phyloP scores from a whole-genome alignment of 2,329 filamentous ascomycete genomes.

The Fusarium odoratissimum region DNA sequence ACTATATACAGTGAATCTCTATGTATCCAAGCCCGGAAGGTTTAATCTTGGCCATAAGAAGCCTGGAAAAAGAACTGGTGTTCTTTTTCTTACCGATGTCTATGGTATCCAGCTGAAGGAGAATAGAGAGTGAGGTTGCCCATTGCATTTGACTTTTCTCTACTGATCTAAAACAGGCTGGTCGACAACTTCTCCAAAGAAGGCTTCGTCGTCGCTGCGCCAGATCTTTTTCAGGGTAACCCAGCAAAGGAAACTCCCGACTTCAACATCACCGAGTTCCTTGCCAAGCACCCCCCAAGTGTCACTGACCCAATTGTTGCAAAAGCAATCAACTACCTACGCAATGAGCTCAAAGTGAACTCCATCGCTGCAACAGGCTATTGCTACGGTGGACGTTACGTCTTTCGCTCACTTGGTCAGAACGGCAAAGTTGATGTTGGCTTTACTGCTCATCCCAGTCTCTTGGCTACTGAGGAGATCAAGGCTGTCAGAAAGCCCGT shows the following conservation, averaged over 20 bases:
- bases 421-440: constrained; percentile 61
- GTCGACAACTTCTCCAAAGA: constrained; percentile 25
- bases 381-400: constrained; percentile 69
- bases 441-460: constrained; percentile 71
- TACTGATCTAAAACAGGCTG: constrained; percentile 4
- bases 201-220: constrained; percentile 20
- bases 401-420: constrained; percentile 65
- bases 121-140: constrained; percentile 2
- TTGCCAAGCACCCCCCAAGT: constrained; percentile 15
- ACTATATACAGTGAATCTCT: constrained; percentile 3
- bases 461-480: constrained; percentile 67
- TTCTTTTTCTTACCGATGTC: constrained; percentile 30
- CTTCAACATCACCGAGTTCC: constrained; percentile 17
- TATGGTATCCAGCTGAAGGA: constrained; percentile 15
- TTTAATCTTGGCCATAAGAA: background rate
- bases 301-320: constrained; percentile 25
- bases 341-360: constrained; percentile 54
- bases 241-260: background rate
- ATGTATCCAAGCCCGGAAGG: constrained; percentile 14
- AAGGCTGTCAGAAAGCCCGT: constrained; percentile 31
- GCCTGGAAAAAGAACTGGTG: constrained; percentile 6
- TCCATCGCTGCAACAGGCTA: constrained; percentile 67
- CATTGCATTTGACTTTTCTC: fast-evolving
- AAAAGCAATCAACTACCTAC: constrained; percentile 24
- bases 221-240: constrained; percentile 18